Evolutionary conservation across 2,329 filamentous ascomycete genomes (phyloP).

Genomic region (Fusarium euwallaceae): DNA sequence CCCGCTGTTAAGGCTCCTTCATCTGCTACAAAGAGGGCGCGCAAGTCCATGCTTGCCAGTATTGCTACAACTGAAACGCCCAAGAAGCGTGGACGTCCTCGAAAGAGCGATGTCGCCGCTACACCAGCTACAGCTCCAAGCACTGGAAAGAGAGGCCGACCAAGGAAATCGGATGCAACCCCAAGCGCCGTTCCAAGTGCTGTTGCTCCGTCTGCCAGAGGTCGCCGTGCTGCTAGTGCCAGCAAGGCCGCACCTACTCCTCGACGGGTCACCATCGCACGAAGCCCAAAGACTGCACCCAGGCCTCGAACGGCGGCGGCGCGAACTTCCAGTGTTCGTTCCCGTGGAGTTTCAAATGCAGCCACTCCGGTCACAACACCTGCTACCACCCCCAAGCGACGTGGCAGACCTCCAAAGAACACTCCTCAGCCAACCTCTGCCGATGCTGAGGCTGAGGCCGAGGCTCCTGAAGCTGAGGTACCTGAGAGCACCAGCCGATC

Average conservation of each 20-base stretch:
- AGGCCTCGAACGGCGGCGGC: conserved; percentile 5
- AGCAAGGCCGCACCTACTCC: conserved; percentile 27
- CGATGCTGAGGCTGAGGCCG: background rate
- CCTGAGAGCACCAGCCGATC: conserved; percentile 14
- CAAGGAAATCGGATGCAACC: conserved; percentile 39
- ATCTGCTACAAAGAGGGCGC: conserved; percentile 21
- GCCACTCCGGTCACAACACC: conserved; percentile 9
- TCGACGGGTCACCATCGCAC: conserved; percentile 5
- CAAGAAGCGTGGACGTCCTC: conserved; percentile 42
- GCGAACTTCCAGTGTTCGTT: background rate
- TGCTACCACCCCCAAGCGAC: conserved; percentile 37
- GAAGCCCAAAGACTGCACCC: conserved; percentile 26
- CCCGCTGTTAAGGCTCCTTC: conserved; percentile 21
- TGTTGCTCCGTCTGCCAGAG: conserved; percentile 12
- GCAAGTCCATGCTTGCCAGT: conserved; percentile 44
- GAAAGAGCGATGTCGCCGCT: conserved; percentile 36
- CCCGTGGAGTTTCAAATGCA: background rate
- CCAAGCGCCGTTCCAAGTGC: conserved; percentile 12
- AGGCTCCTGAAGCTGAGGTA: background rate
- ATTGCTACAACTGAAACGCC: conserved; percentile 30
- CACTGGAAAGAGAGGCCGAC: conserved; percentile 39
- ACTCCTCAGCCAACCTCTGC: conserved; percentile 14
- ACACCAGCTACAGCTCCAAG: conserved; percentile 31
- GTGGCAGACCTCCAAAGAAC: conserved; percentile 42
- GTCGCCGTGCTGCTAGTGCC: conserved; percentile 28